Evolutionary conservation across 139 green algal species (phyloP).

Genomic region (Edaphochlamys debaryana): DNA sequence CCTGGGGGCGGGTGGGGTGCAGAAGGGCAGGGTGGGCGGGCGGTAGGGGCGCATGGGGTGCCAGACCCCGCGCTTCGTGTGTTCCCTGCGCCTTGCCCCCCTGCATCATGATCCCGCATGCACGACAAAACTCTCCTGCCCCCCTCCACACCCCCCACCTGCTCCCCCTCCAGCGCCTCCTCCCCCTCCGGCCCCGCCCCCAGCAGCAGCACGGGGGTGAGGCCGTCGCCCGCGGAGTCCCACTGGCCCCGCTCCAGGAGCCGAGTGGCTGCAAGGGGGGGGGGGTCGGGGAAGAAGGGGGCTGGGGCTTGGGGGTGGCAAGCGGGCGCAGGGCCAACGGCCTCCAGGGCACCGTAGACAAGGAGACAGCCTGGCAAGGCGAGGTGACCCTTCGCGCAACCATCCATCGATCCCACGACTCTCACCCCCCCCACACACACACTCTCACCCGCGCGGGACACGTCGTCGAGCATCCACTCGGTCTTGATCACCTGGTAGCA

Average conservation of each 20-base stretch:
- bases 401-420: too few species aligned
- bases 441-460: neutral
- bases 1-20: too few species aligned
- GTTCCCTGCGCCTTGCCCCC: too few species aligned
- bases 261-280: neutral
- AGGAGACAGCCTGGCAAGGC: too few species aligned
- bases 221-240: conserved; percentile 14
- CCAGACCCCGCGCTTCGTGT: too few species aligned
- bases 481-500: conserved; percentile 41
- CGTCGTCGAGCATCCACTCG: conserved; percentile 40
- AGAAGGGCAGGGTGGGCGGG: too few species aligned
- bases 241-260: conserved; percentile 43
- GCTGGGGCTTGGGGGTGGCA: neutral
- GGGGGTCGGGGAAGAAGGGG: neutral
- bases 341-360: too few species aligned
- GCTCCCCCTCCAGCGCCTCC: neutral
- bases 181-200: neutral
- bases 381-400: too few species aligned
- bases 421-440: neutral
- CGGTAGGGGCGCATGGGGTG: too few species aligned
- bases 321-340: too few species aligned
- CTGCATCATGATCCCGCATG: too few species aligned
- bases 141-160: neutral
- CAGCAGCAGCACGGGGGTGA: conserved; percentile 34
- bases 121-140: too few species aligned